phyloP scores from a whole-genome alignment of 176 grass and related monocot species.

The Eleusine coracana region DNA sequence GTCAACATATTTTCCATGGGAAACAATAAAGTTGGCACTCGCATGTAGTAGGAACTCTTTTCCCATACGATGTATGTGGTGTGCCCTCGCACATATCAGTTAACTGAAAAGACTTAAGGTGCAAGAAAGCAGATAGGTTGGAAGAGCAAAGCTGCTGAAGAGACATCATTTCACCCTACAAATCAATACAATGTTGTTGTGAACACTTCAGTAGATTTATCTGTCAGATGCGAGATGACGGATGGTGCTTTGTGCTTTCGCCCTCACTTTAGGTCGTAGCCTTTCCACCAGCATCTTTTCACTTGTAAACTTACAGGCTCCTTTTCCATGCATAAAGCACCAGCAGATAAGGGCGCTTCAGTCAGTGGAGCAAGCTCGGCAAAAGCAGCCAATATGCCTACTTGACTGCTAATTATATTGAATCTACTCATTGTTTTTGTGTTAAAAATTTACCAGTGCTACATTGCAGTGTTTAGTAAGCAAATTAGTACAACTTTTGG shows the following conservation, averaged over 20 bases:
- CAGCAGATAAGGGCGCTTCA: slow-evolving; percentile 31
- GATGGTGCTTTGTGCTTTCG: slow-evolving; percentile 15
- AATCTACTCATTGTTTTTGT: slow-evolving; percentile 17
- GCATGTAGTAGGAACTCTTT: neutral
- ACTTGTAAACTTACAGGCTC: slow-evolving; percentile 39
- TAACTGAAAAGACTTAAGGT: slow-evolving; percentile 20
- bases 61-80: neutral
- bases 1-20: neutral
- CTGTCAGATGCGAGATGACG: neutral
- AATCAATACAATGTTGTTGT: slow-evolving; percentile 21
- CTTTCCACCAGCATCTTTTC: slow-evolving; percentile 45
- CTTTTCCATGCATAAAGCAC: slow-evolving; percentile 29
- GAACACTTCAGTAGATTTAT: slow-evolving; percentile 17
- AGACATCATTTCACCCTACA: slow-evolving; percentile 34
- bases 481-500: slow-evolving; percentile 13
- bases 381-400: slow-evolving; percentile 23
- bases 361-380: slow-evolving; percentile 26
- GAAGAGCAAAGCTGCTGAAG: neutral
- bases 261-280: slow-evolving; percentile 22
- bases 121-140: slow-evolving; percentile 7
- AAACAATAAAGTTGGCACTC: neutral
- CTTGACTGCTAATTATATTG: slow-evolving; percentile 15
- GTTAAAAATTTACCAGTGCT: neutral
- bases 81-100: neutral
- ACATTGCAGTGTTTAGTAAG: neutral